phyloP scores from a whole-genome alignment of 805 yeast species.

The Cyberlindnera japonica region DNA sequence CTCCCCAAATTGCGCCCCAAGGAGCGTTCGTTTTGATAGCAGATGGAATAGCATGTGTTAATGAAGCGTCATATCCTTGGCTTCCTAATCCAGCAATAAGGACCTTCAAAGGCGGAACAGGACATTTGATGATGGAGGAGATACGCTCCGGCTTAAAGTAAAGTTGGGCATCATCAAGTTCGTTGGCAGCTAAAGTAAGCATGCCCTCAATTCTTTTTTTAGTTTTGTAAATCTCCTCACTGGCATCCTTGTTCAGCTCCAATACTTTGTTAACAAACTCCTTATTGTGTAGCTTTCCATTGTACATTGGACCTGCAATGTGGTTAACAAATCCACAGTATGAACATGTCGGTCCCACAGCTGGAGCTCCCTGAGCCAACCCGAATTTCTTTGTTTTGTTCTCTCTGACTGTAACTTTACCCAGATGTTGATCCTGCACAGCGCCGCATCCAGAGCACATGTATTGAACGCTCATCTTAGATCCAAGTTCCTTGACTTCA shows the following conservation, averaged over 20 bases:
- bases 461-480: constrained; percentile 72
- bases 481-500: constrained; percentile 73
- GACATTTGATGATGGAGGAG: constrained; percentile 71
- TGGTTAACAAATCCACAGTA: constrained; percentile 71
- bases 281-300: constrained; percentile 66
- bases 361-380: constrained; percentile 60
- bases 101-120: constrained; percentile 74
- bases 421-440: constrained; percentile 67
- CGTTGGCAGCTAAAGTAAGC: constrained; percentile 79
- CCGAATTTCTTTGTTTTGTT: constrained; percentile 51
- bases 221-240: constrained; percentile 66
- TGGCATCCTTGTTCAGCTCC: constrained; percentile 47
- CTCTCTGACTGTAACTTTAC: constrained; percentile 47
- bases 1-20: constrained; percentile 71
- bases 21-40: constrained; percentile 90
- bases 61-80: constrained; percentile 74
- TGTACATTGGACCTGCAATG: constrained; percentile 97
- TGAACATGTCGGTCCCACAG: constrained; percentile 52
- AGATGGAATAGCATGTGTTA: constrained; percentile 86
- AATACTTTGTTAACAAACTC: constrained; percentile 65
- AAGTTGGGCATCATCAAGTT: constrained; percentile 62
- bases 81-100: constrained; percentile 81
- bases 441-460: constrained; percentile 88
- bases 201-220: constrained; percentile 84
- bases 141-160: constrained; percentile 79